phyloP scores from a whole-genome alignment of 2,329 filamentous ascomycete genomes.

The Nemania bipapillata region DNA sequence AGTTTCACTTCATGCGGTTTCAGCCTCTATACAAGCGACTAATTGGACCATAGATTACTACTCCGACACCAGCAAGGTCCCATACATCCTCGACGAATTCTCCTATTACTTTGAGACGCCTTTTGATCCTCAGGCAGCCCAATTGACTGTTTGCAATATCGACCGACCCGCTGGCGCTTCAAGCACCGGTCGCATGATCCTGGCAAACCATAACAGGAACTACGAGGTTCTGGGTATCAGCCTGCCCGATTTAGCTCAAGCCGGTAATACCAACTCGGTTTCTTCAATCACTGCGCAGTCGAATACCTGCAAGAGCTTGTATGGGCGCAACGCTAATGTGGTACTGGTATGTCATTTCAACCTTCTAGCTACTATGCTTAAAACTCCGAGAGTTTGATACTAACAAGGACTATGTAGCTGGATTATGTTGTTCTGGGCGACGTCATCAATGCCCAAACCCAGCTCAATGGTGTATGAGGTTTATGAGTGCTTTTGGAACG shows the following conservation, averaged over 20 bases:
- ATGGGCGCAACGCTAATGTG: constrained; percentile 53
- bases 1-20: constrained; percentile 31
- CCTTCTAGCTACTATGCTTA: background rate
- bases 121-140: constrained; percentile 69
- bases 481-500: background rate
- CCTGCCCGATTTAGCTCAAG: constrained; percentile 50
- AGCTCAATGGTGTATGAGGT: constrained; percentile 53
- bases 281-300: constrained; percentile 59
- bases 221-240: constrained; percentile 52
- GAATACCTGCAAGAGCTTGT: constrained; percentile 48
- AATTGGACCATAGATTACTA: constrained; percentile 65
- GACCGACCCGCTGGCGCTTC: constrained; percentile 66
- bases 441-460: constrained; percentile 53
- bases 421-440: constrained; percentile 58
- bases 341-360: constrained; percentile 52
- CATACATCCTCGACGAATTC: constrained; percentile 73
- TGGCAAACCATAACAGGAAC: constrained; percentile 58
- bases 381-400: background rate
- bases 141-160: constrained; percentile 70
- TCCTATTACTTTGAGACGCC: constrained; percentile 77
- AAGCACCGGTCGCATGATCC: constrained; percentile 56
- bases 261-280: constrained; percentile 60
- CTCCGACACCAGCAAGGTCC: constrained; percentile 60
- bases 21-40: constrained; percentile 32
- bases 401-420: constrained; percentile 51